Base-by-base conservation (phyloP, 768 basidiomycete genomes). In the Boletus subcaerulescens region DNA sequence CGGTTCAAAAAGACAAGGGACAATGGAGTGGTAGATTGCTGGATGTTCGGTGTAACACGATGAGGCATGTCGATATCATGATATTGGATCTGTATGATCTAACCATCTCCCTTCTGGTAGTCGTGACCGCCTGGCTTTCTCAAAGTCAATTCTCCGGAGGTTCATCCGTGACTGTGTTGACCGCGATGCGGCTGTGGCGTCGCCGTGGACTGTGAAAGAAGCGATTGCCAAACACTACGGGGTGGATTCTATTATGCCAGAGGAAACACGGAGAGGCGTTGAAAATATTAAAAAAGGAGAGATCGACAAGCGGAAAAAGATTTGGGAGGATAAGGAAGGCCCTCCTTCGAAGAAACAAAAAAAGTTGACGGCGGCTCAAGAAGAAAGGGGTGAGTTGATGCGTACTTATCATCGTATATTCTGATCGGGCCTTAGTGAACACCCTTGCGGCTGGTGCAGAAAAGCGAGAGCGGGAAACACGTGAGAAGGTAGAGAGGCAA, bases 131-230 rank as follows among this genome's bases (percentile, higher is more conserved):
- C 79, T 96, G 18, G 86, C 93, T 18, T 98, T 98, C 73, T 96
- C 93, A 29, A 98, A 98, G 72, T 94, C 94, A 17, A 96, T 98
- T 62, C 83, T 99, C 29, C 91, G 94, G 60, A 88, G 94, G 15
- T 98, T 96, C 73, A 91, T 99, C 54, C 87, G 92, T 58, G 97
- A 98, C 66, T 96, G 93, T 63, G 89, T 99, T 3, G 89, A 92
- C 64, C 86, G 97, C 33, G 93, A 96, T 60, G 80, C 93, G 15
- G 89, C 92, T 10, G 88, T 96, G 26, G 93, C 93, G 9, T 91
- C 93, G 1, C 96, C 97, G 7, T 99, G 97, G 97, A 87, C 86
- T 2, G 94, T 98, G 31, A 98, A 98, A 70, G 83, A 83, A 2
- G 73, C 78, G 7, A 89, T 98, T 52, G 95, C 93, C 1, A 80